phyloP scores from a whole-genome alignment of 2,329 filamentous ascomycete genomes.

The Claviceps citrina region DNA sequence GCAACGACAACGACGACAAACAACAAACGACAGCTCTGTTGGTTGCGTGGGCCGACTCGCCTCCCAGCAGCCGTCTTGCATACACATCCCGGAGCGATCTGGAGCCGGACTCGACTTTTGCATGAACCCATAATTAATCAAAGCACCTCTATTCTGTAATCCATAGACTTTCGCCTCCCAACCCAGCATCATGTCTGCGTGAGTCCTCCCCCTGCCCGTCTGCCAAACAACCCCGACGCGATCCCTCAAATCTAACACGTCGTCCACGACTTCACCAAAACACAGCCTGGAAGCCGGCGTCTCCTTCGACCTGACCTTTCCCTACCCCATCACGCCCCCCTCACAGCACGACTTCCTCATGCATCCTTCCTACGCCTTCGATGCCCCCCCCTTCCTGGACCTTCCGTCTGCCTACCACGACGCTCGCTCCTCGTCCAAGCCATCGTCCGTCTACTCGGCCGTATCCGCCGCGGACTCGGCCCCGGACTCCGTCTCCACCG shows the following conservation, averaged over 20 bases:
- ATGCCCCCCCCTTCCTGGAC: constrained; percentile 40
- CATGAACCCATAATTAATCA: not conserved
- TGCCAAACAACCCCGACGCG: no score
- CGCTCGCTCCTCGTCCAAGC: constrained; percentile 48
- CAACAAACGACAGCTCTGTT: no score
- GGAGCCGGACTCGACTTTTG: constrained; percentile 11
- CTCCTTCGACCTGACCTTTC: constrained; percentile 46
- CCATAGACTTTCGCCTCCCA: not conserved
- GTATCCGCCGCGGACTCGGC: constrained; percentile 43
- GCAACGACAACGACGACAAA: no score
- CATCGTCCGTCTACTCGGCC: constrained; percentile 45
- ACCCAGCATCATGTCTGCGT: constrained; percentile 5
- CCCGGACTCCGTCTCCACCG: constrained; percentile 51
- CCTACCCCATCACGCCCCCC: constrained; percentile 18
- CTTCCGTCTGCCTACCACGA: constrained; percentile 39
- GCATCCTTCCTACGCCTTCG: constrained; percentile 32
- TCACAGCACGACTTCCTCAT: constrained; percentile 12
- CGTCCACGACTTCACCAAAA: no score
- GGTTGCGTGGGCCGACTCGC: no score
- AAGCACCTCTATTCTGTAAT: not conserved
- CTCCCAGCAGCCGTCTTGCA: no score
- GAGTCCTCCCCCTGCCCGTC: constrained; percentile 1
- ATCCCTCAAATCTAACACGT: no score
- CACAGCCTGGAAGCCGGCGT: constrained; percentile 48
- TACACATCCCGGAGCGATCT: not conserved